Evolutionary conservation across 2,329 filamentous ascomycete genomes (phyloP).

Genomic region (Bipolaris cookei): DNA sequence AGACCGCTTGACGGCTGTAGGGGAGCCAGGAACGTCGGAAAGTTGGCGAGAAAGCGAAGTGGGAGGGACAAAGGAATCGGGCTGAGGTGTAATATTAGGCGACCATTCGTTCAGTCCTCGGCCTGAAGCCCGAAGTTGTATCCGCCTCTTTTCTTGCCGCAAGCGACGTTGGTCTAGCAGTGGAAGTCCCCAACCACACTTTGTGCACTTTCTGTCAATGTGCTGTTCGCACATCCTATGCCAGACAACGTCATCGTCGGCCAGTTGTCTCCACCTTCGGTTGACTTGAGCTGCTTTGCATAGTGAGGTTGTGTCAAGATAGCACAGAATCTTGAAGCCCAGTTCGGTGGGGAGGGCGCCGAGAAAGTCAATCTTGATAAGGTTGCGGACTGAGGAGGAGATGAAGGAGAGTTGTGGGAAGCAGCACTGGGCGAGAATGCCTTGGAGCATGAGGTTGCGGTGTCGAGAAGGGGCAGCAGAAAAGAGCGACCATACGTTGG

Average conservation of each 20-base stretch:
- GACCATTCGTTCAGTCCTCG: conserved; percentile 63
- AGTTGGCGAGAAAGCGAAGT: conserved; percentile 17
- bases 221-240: conserved; percentile 98
- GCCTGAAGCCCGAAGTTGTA: conserved; percentile 71
- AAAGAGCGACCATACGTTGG: conserved; percentile 97
- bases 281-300: conserved; percentile 97
- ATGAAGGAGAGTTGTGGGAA: conserved; percentile 96
- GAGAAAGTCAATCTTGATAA: conserved; percentile 97
- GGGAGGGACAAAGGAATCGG: conserved; percentile 41
- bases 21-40: conserved; percentile 24
- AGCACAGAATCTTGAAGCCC: conserved; percentile 90
- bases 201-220: conserved; percentile 90
- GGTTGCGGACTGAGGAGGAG: conserved; percentile 86
- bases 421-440: conserved; percentile 94
- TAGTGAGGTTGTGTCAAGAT: conserved; percentile 89
- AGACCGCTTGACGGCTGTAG: conserved; percentile 39
- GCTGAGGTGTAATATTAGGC: conserved; percentile 57
- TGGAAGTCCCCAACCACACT: conserved; percentile 94
- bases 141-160: conserved; percentile 84
- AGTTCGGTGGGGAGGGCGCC: conserved; percentile 87
- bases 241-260: conserved; percentile 98
- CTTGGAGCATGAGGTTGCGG: conserved; percentile 93
- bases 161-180: conserved; percentile 86
- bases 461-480: conserved; percentile 94
- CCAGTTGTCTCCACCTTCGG: conserved; percentile 81